A percentile compares a stretch with the other conserved stretches of the same genome.
Conservation (phyloP, 495 filamentous ascomycete species). For the Tricharina praecox region DNA sequence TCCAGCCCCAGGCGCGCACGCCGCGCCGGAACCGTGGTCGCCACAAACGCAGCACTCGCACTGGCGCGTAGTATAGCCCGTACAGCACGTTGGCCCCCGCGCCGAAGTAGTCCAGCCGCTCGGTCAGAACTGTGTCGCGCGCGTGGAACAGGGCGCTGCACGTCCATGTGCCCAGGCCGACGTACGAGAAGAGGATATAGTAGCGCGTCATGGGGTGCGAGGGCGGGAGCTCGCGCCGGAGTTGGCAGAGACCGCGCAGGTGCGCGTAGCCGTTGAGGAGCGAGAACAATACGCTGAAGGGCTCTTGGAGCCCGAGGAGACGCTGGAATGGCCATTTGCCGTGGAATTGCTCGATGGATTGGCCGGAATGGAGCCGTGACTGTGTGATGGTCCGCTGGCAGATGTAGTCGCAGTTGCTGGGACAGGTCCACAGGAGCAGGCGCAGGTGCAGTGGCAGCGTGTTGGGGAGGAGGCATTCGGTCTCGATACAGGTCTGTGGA, state of each 20-base stretch:
- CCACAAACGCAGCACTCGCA: slow-evolving; percentile 72
- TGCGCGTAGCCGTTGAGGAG: slow-evolving; percentile 81
- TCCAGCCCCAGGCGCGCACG: slow-evolving; percentile 56
- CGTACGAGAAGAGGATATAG: slow-evolving; percentile 65
- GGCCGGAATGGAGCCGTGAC: slow-evolving; percentile 44
- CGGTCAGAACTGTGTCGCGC: slow-evolving; percentile 66
- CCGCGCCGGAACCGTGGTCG: slow-evolving; percentile 36
- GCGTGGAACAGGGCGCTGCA: slow-evolving; percentile 85
- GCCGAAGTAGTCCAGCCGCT: slow-evolving; percentile 91
- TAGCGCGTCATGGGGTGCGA: slow-evolving; percentile 60
- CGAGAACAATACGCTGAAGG: slow-evolving; percentile 82
- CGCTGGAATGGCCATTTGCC: slow-evolving; percentile 98
- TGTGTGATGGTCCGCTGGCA: slow-evolving; percentile 91
- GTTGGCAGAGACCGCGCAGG: slow-evolving; percentile 51
- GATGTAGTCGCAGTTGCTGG: slow-evolving; percentile 89
- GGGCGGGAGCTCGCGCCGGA: slow-evolving; percentile 51
- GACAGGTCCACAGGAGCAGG: slow-evolving; percentile 64
- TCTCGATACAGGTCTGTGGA: slow-evolving; percentile 54
- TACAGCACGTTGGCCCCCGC: slow-evolving; percentile 85
- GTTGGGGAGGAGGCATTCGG: slow-evolving; percentile 47
- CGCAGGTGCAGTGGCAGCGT: slow-evolving; percentile 45
- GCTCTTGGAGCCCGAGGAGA: slow-evolving; percentile 83
- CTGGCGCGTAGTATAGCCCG: slow-evolving; percentile 65
- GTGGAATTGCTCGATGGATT: slow-evolving; percentile 76
- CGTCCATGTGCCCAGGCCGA: slow-evolving; percentile 67